Evolutionary conservation across 2,329 filamentous ascomycete genomes (phyloP), one percentile per base, ranked within the genome.

Genomic region (Blastomyces silverae): DNA sequence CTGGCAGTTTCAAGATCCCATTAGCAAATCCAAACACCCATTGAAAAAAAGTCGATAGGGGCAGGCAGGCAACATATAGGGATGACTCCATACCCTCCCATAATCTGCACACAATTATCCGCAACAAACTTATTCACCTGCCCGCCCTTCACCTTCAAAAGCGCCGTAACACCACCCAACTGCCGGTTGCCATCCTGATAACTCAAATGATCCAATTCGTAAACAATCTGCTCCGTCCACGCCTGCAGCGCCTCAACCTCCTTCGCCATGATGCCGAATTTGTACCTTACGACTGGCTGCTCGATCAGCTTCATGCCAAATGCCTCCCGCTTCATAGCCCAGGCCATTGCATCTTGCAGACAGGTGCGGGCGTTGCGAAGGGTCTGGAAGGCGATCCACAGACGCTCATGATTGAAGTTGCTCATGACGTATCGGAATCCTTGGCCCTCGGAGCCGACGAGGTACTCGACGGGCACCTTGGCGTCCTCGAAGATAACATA

Each of bases 321-420:
- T 69, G 95, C 90, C 34, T 92, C 82, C 61, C 91, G 87, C 78
- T 96, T 92, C 79, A 94, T 91, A 42, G 87, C 83, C 91, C 92
- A 96, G 76, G 94, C 94, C 68, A 95, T 79, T 71, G 87, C 93
- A 74, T 95, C 91, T 75, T 95, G 90, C 15, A 91, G 87, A 17
- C 93, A 84, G 1, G 83, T 83, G 67, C 90, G 84, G 63, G 82
- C 85, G 76, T 84, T 82, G 61, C 89, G 86, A 66, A 88, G 82
- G 3, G 87, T 85, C 61, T 79, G 85, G 69, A 85, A 87, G 64
- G 82, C 81, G 88, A 92, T 91, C 78, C 84, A 88, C 83, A 89
- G 91, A 42, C 89, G 84, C 79, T 92, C 90, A 78, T 94, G 90
- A 81, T 94, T 94, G 80, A 95, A 95, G 79, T 95, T 95, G 78